phyloP scores from a whole-genome alignment of 2,329 filamentous ascomycete species.

The Coniochaeta prunicola region DNA sequence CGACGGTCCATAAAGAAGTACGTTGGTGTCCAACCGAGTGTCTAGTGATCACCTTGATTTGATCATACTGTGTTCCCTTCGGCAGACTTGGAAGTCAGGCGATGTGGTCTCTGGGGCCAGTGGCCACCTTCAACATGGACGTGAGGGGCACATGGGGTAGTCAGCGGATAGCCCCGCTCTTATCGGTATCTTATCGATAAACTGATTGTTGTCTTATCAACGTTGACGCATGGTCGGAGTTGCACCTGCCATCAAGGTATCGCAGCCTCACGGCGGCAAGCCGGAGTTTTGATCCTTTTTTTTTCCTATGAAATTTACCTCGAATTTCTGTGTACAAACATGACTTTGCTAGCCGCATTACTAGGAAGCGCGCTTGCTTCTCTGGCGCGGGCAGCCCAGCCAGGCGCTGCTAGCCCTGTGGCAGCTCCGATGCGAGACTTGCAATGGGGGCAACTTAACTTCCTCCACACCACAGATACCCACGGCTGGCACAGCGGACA shows the following conservation, averaged over 20 bases:
- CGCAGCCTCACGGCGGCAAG: neutral
- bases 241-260: neutral
- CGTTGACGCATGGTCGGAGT: neutral
- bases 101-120: too few species aligned
- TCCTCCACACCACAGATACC: conserved; percentile 92
- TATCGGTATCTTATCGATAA: neutral
- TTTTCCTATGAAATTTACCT: too few species aligned
- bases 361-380: conserved; percentile 29
- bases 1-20: neutral
- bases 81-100: too few species aligned
- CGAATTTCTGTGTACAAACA: conserved; percentile 8
- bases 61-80: too few species aligned
- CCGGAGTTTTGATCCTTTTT: too few species aligned
- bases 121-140: neutral
- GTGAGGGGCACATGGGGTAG: neutral
- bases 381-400: conserved; percentile 54
- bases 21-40: neutral
- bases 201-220: neutral
- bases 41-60: neutral
- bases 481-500: conserved; percentile 96
- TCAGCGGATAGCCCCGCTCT: neutral
- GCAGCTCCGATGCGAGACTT: conserved; percentile 76
- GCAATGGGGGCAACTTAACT: conserved; percentile 91
- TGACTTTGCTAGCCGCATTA: conserved; percentile 23
- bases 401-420: conserved; percentile 69